A percentile compares a stretch with the other conserved stretches of the same genome.
Conservation (phyloP, 2,329 filamentous ascomycete species). For the Colletotrichum phormii region DNA sequence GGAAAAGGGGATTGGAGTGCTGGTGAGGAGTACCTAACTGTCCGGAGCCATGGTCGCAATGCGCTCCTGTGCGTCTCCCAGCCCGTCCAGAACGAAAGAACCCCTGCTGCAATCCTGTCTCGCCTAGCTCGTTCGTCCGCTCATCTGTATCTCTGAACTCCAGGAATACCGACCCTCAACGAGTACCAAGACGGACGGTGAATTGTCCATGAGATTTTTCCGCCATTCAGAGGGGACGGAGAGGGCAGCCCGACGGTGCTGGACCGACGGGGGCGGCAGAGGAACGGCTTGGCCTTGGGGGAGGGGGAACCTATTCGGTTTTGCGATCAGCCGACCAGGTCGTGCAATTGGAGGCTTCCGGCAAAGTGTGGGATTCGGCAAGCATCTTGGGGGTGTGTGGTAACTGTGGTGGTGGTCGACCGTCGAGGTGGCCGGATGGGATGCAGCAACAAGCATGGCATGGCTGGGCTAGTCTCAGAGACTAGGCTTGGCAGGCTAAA, state of each 20-base stretch:
- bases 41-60: constrained; percentile 23
- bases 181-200: constrained; percentile 36
- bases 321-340: constrained; percentile 28
- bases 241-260: constrained; percentile 21
- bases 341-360: constrained; percentile 30
- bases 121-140: constrained; percentile 17
- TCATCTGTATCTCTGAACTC: constrained; percentile 20
- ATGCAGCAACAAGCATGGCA: constrained; percentile 22
- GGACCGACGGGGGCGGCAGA: constrained; percentile 31
- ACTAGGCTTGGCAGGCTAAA: constrained; percentile 10
- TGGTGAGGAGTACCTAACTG: constrained; percentile 16
- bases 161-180: constrained; percentile 36
- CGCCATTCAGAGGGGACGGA: constrained; percentile 33
- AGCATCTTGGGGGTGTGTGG: constrained; percentile 12
- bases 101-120: constrained; percentile 15
- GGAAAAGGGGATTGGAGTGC: constrained; percentile 1
- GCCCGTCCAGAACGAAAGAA: neutral
- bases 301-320: constrained; percentile 2
- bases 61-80: constrained; percentile 23
- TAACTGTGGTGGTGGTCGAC: constrained; percentile 7
- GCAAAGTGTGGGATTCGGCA: constrained; percentile 15
- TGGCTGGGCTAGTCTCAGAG: constrained; percentile 13
- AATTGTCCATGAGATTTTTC: constrained; percentile 38
- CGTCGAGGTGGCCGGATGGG: constrained; percentile 15
- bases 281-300: constrained; percentile 20